Conservation (phyloP, 169 alveolate species). For the Eimeria maxima region DNA sequence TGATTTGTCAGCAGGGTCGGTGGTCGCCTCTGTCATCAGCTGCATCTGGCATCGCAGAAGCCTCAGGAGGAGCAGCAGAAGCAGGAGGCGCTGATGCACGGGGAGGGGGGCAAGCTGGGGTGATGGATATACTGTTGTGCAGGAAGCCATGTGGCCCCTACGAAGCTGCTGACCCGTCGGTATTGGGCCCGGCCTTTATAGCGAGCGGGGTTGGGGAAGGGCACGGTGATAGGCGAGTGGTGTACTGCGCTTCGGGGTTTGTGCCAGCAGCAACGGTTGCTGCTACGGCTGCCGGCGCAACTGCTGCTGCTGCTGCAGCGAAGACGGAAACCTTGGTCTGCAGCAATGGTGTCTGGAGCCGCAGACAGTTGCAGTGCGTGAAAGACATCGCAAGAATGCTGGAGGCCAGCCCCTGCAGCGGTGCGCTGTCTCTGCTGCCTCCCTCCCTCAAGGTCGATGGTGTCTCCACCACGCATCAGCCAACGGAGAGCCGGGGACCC, state of each 20-base stretch:
- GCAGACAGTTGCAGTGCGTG: constrained; percentile 61
- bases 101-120: not conserved
- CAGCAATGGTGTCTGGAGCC: constrained; percentile 75
- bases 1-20: constrained; percentile 79
- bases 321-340: constrained; percentile 52
- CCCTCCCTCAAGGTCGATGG: constrained; percentile 31
- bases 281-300: not conserved
- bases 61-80: not conserved
- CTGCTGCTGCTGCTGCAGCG: not conserved
- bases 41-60: not conserved
- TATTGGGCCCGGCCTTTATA: constrained; percentile 61
- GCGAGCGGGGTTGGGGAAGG: constrained; percentile 74
- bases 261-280: constrained; percentile 20
- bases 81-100: not conserved
- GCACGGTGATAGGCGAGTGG: constrained; percentile 58
- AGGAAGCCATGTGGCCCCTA: constrained; percentile 80
- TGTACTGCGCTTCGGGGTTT: constrained; percentile 76
- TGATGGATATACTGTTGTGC: constrained; percentile 49
- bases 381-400: constrained; percentile 65
- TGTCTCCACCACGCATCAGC: not conserved
- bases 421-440: constrained; percentile 68
- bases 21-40: constrained; percentile 56
- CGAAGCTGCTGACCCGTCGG: constrained; percentile 68
- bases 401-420: constrained; percentile 77
- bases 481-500: not conserved